These are phyloP conservation scores for Pezicula radicicola DNA, from an alignment of 2,329 filamentous ascomycete species.

Conservation along the genomic window DNA sequence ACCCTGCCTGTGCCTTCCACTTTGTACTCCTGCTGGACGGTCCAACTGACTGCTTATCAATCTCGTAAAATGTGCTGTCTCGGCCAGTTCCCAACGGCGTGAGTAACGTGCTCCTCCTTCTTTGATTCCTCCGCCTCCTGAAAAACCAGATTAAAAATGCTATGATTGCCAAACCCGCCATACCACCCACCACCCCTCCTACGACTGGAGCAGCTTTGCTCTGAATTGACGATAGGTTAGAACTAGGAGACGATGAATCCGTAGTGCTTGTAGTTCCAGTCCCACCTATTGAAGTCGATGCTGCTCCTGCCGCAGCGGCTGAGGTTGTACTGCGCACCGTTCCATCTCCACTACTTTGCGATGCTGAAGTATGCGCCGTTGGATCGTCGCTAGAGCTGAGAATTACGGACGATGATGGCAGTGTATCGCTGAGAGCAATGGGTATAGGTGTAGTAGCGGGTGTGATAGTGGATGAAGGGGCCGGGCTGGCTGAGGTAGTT, in stretches of 20 bases:
- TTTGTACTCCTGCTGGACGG: conserved; percentile 13
- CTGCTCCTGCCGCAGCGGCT: neutral
- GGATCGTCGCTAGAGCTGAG: conserved; percentile 7
- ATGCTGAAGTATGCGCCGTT: neutral
- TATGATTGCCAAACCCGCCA: conserved; percentile 22
- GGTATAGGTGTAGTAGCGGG: conserved; percentile 19
- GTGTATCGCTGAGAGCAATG: conserved; percentile 20
- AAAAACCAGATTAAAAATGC: conserved; percentile 22
- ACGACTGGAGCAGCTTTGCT: conserved; percentile 19
- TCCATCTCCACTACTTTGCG: neutral
- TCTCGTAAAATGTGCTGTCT: conserved; percentile 19
- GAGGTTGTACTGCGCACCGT: neutral
- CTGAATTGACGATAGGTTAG: conserved; percentile 11
- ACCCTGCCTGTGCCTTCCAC: conserved; percentile 13
- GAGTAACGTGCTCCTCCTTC: conserved; percentile 18
- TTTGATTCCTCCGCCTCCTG: conserved; percentile 17
- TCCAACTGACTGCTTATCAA: conserved; percentile 16
- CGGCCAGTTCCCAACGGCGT: conserved; percentile 20
- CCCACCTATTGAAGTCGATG: neutral
- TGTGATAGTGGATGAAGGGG: conserved; percentile 20
- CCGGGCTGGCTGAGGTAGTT: conserved; percentile 9
- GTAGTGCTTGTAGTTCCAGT: neutral
- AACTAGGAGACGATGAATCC: neutral
- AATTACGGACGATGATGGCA: conserved; percentile 9
- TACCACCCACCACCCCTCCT: conserved; percentile 24